Conservation (phyloP, 2,329 filamentous ascomycete species). For the Metarhizium sp. region DNA sequence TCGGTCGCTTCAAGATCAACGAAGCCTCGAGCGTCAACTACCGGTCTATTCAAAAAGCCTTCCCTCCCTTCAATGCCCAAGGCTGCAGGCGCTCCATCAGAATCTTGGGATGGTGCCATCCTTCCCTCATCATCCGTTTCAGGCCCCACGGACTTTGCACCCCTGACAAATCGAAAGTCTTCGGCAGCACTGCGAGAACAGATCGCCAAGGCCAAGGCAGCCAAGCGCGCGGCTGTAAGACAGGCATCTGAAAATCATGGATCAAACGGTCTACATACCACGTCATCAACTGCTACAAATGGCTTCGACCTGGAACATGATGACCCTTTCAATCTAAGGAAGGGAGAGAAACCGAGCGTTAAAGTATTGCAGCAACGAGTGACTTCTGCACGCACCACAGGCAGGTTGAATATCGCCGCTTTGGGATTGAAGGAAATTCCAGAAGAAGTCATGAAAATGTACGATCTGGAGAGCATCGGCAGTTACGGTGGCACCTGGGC, state of each 20-base stretch:
- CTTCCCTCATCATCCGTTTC: constrained; percentile 10
- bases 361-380: constrained; percentile 67
- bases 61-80: constrained; percentile 32
- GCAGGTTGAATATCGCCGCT: constrained; percentile 80
- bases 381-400: constrained; percentile 62
- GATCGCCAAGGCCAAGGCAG: constrained; percentile 86
- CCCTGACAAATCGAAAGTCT: constrained; percentile 45
- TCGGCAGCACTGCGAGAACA: constrained; percentile 78
- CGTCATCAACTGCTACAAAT: constrained; percentile 32
- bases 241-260: constrained; percentile 17
- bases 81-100: constrained; percentile 6
- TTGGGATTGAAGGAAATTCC: constrained; percentile 75
- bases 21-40: constrained; percentile 43
- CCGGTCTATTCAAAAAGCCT: constrained; percentile 46
- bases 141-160: constrained; percentile 8
- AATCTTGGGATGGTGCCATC: constrained; percentile 22
- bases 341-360: constrained; percentile 47
- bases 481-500: constrained; percentile 67
- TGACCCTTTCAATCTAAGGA: constrained; percentile 63
- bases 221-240: constrained; percentile 48
- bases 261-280: constrained; percentile 25
- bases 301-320: constrained; percentile 41
- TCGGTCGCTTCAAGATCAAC: constrained; percentile 34
- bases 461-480: constrained; percentile 63
- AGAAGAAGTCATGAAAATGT: constrained; percentile 79